These are phyloP conservation scores for Sonneratia caseolaris DNA, from an alignment of 345 rosid genomes.

Conservation along the genomic window DNA sequence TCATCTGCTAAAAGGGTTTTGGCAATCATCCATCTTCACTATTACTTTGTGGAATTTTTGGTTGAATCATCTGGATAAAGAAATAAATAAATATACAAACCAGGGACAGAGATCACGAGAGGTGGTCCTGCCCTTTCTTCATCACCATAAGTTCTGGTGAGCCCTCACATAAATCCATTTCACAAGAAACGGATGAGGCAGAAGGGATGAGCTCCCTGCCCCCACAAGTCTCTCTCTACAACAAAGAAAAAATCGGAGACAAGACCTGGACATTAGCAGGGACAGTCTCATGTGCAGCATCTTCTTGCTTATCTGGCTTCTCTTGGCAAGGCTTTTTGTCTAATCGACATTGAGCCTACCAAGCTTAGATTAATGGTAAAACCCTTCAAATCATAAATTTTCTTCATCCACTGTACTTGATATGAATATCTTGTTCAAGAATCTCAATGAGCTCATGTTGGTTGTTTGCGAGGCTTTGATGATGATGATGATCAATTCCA, in stretches of 20 bases:
- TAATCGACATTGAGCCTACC: no score
- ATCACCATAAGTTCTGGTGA: not conserved
- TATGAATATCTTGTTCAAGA: no score
- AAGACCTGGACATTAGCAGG: not conserved
- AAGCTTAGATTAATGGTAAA: no score
- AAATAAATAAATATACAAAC: not conserved
- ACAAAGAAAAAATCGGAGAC: not conserved
- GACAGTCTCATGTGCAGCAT: not conserved
- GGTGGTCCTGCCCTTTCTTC: not conserved
- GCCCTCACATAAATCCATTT: not conserved
- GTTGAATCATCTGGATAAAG: no score
- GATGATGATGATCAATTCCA: not conserved
- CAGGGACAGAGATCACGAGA: not conserved
- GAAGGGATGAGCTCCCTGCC: not conserved
- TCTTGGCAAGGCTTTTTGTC: no score
- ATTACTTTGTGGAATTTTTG: no score
- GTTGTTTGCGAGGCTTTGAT: not conserved
- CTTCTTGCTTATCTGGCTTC: not conserved
- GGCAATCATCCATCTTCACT: no score
- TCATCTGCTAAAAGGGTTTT: no score
- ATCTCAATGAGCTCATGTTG: no score
- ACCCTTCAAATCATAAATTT: no score
- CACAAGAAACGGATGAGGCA: not conserved
- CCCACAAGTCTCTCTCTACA: no score
- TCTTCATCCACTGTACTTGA: no score